These are phyloP conservation scores for Colletotrichum lini DNA, from an alignment of 2,329 filamentous ascomycete genomes.

Conservation along the genomic window DNA sequence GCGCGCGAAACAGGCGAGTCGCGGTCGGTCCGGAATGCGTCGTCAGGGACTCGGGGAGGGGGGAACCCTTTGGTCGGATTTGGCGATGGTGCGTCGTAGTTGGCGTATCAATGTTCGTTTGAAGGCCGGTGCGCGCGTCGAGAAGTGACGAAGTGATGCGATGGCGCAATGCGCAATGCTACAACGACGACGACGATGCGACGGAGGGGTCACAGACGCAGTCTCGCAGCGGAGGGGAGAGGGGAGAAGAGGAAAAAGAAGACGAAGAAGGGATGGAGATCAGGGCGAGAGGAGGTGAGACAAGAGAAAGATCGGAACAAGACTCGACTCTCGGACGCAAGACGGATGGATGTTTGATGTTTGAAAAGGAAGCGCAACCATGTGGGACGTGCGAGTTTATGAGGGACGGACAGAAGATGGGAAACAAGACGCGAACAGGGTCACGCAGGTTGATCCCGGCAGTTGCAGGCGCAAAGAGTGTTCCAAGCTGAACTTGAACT, in stretches of 20 bases:
- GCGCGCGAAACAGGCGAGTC: constrained; percentile 8
- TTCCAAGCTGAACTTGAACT: too few species aligned
- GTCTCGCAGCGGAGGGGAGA: neutral
- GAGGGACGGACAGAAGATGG: constrained; percentile 1
- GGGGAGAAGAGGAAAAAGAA: constrained; percentile 10
- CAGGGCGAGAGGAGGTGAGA: constrained; percentile 1
- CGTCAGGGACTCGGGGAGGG: neutral
- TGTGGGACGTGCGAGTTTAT: constrained; percentile 39
- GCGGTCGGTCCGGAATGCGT: neutral
- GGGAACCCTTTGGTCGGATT: neutral
- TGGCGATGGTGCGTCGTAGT: neutral
- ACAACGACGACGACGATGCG: constrained; percentile 15
- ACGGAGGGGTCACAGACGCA: constrained; percentile 7
- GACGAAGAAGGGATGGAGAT: constrained; percentile 2
- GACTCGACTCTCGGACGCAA: neutral
- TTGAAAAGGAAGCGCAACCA: constrained; percentile 11
- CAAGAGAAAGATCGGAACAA: constrained; percentile 13
- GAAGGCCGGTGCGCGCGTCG: neutral
- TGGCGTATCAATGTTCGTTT: neutral
- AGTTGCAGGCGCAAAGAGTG: constrained; percentile 8
- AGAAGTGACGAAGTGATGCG: neutral
- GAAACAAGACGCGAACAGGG: constrained; percentile 13
- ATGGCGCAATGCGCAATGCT: neutral
- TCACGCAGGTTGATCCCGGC: neutral
- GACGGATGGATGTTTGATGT: too few species aligned